Percentiles rank a stretch among this genome's conserved stretches.
Evolutionary conservation across 2,329 filamentous ascomycete genomes (phyloP).

Genomic region (Periconia digitata): DNA sequence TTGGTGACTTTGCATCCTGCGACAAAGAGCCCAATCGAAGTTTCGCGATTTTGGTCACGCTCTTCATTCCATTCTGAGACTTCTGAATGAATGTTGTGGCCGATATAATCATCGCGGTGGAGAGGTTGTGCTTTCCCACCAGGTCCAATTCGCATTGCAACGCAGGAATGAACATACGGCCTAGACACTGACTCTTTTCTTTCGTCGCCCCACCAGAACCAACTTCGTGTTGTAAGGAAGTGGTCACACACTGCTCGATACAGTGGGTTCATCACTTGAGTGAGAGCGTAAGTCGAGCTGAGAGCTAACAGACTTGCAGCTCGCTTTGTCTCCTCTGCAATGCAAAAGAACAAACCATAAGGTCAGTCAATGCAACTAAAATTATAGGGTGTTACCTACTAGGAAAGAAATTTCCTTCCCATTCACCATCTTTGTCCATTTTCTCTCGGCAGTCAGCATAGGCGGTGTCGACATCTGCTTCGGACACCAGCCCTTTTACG

Average conservation of each 20-base stretch:
- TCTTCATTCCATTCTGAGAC: constrained; percentile 14
- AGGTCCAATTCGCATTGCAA: constrained; percentile 18
- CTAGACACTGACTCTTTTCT: constrained; percentile 27
- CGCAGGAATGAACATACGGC: constrained; percentile 22
- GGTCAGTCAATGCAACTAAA: no score
- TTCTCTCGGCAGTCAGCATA: constrained; percentile 13
- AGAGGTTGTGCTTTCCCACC: constrained; percentile 28
- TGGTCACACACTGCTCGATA: constrained; percentile 27
- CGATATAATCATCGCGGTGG: constrained; percentile 33
- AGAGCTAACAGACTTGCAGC: constrained; percentile 10
- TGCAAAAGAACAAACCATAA: background rate
- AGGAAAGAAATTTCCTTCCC: constrained; percentile 16
- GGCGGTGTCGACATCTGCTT: constrained; percentile 11
- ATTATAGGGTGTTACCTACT: constrained; percentile 4
- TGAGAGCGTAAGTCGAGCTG: constrained; percentile 13
- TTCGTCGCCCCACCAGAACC: constrained; percentile 32
- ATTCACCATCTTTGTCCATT: constrained; percentile 13
- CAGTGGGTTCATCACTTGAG: constrained; percentile 25
- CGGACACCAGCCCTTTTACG: constrained; percentile 9
- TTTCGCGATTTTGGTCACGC: constrained; percentile 23
- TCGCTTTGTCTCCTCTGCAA: constrained; percentile 16
- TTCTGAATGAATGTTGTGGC: constrained; percentile 23
- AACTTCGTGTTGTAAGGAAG: constrained; percentile 28
- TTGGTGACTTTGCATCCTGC: constrained; percentile 33
- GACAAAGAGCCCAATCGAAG: constrained; percentile 38